Base-by-base conservation (phyloP, 768 basidiomycete species). In the Crassisporium funariophilum region DNA sequence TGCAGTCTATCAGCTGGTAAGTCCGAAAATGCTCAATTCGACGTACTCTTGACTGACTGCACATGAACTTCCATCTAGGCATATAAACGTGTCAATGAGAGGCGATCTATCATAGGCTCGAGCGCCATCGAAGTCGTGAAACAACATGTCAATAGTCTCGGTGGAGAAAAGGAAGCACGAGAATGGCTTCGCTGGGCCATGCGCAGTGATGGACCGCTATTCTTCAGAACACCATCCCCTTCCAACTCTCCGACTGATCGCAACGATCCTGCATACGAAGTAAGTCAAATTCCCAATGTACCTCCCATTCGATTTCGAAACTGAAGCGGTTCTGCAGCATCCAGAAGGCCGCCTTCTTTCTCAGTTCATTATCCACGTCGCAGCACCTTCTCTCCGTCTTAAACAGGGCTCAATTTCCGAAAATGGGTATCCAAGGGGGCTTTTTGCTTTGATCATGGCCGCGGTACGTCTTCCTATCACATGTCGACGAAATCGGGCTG, bases 11-110 rank as follows among this genome's bases (percentile, higher is more conserved):
- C 22, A 37, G 2, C 12, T 57, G 31, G 56, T 57, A 29, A 4
- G 50, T 35, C n/a, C n/a, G n/a, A n/a, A n/a, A n/a, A n/a, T 27
- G 11, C 23, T 27, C 37, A 17, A 10, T 36, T 21, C 40, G 21
- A 12, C 13, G 33, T n/a, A 16, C 11, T 35, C 16, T 22, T 19
- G 40, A 22, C 38, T 29, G 29, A 17, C 41, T 34, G 40, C 11
- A 43, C 21, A 1, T 16, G 2, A 13, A 8, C 27, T 31, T 33
- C 29, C n/a, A 5, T 27, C 1, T 11, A 58, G 57, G 54, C 53
- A 13, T 55, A 55, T 34, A 58, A 58, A 27, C 45, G 43, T 1
- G 35, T 55, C 45, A 58, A 58, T 33, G 51, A 55, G 35, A 58
- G 51, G 22, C 34, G 51, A 11, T 58, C 57, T 1, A 24, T 12